A percentile compares a stretch with the other conserved stretches of the same genome.
Evolutionary conservation across 495 filamentous ascomycete species (phyloP).

Genomic region (Aspergillus ellipticus): DNA sequence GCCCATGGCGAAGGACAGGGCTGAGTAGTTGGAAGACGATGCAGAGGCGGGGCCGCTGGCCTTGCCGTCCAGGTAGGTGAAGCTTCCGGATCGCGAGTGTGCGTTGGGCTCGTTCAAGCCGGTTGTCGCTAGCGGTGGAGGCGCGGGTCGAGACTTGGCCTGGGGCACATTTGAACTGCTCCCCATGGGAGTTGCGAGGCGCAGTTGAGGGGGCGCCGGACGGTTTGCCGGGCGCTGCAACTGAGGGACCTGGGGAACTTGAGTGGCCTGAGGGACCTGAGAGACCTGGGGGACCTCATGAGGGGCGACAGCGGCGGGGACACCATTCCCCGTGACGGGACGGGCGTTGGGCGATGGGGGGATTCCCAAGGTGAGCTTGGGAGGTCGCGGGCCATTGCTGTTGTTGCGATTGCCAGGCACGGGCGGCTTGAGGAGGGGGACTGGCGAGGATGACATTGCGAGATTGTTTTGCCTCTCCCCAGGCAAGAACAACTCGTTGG

Average conservation of each 20-base stretch:
- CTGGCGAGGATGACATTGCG: slow-evolving; percentile 66
- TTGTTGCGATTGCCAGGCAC: slow-evolving; percentile 68
- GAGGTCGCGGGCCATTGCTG: slow-evolving; percentile 55
- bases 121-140: slow-evolving; percentile 48
- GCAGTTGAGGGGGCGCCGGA: slow-evolving; percentile 65
- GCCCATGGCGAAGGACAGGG: slow-evolving; percentile 68
- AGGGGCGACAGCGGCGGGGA: slow-evolving; percentile 23
- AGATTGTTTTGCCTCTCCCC: slow-evolving; percentile 48
- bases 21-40: slow-evolving; percentile 77
- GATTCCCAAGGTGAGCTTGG: slow-evolving; percentile 82
- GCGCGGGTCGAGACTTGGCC: slow-evolving; percentile 50
- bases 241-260: slow-evolving; percentile 19
- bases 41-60: slow-evolving; percentile 74
- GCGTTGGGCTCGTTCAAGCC: slow-evolving; percentile 70
- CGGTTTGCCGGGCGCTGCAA: slow-evolving; percentile 39
- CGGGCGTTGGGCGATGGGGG: slow-evolving; percentile 77
- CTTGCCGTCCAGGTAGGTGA: slow-evolving; percentile 66
- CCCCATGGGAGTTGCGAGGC: slow-evolving; percentile 82
- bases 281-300: slow-evolving; percentile 17
- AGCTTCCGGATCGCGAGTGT: slow-evolving; percentile 72
- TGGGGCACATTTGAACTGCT: slow-evolving; percentile 61
- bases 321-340: slow-evolving; percentile 50
- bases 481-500: slow-evolving; percentile 48
- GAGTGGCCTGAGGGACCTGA: slow-evolving; percentile 20
- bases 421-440: slow-evolving; percentile 80